These are phyloP conservation scores for Elsinoe ampelina DNA, from an alignment of 2,329 filamentous ascomycete species.

Conservation along the genomic window DNA sequence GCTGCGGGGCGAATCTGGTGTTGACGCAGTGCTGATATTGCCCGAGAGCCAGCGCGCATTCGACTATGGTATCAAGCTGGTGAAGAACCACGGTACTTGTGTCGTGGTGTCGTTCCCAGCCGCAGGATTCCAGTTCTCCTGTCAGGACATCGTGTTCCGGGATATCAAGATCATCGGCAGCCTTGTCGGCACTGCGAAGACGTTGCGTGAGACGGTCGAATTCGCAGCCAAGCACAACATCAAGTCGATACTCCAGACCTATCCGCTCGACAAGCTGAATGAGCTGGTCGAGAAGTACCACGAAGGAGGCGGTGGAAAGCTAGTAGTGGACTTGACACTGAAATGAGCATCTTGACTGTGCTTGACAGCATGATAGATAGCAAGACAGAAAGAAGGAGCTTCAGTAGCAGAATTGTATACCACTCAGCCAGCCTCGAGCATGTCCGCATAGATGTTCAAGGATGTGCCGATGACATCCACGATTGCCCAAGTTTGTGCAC, in stretches of 20 bases:
- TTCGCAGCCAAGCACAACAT: slow-evolving; percentile 31
- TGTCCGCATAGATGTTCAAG: slow-evolving; percentile 34
- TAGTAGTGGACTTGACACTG: slow-evolving; percentile 32
- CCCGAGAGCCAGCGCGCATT: slow-evolving; percentile 40
- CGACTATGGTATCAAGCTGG: slow-evolving; percentile 37
- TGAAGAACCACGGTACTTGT: slow-evolving; percentile 38
- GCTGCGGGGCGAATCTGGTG: slow-evolving; percentile 33
- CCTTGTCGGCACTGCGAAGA: slow-evolving; percentile 35
- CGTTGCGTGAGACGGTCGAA: slow-evolving; percentile 32
- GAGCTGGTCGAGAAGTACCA: slow-evolving; percentile 38
- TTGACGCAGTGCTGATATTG: slow-evolving; percentile 39
- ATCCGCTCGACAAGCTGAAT: slow-evolving; percentile 30
- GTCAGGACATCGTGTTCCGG: slow-evolving; percentile 36
- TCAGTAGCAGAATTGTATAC: background rate
- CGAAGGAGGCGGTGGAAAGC: slow-evolving; percentile 36
- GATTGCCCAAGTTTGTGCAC: slow-evolving; percentile 36
- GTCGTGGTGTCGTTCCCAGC: slow-evolving; percentile 41
- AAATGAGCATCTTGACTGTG: background rate
- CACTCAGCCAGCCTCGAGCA: slow-evolving; percentile 29
- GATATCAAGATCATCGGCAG: slow-evolving; percentile 36
- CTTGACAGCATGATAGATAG: background rate
- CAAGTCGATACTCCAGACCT: slow-evolving; percentile 29
- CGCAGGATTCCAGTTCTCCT: slow-evolving; percentile 35
- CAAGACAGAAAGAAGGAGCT: background rate
- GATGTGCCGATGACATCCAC: slow-evolving; percentile 34